Percentiles rank a stretch among this genome's conserved stretches.
These are phyloP conservation scores for Eucalyptus brandiana DNA, from an alignment of 345 rosid species.

Conservation along the genomic window DNA sequence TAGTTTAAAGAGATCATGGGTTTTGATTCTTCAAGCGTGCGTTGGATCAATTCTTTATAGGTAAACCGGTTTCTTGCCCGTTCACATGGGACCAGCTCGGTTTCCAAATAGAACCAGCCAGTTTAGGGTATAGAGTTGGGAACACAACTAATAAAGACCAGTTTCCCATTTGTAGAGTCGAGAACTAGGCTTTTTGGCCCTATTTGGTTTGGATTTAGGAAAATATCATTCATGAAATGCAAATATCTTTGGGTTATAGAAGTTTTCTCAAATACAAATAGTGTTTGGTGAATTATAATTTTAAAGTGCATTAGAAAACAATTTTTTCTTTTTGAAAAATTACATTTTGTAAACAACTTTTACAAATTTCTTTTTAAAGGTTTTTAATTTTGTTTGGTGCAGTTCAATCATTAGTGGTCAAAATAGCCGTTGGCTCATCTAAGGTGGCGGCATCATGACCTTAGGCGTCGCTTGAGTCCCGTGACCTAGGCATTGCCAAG, in stretches of 20 bases:
- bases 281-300: too few relatives aligned
- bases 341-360: too few relatives aligned
- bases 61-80: not conserved
- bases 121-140: not conserved
- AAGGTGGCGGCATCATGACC: accelerated
- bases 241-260: too few relatives aligned
- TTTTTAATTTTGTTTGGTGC: too few relatives aligned
- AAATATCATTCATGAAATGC: accelerated
- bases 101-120: not conserved
- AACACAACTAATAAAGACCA: not conserved
- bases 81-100: not conserved
- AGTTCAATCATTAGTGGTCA: too few relatives aligned
- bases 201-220: too few relatives aligned
- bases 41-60: not conserved
- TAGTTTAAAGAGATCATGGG: not conserved
- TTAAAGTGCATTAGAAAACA: too few relatives aligned
- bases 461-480: accelerated
- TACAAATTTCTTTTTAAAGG: accelerated
- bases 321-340: too few relatives aligned
- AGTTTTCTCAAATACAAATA: too few relatives aligned
- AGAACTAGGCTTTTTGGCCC: too few relatives aligned
- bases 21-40: not conserved
- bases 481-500: too few relatives aligned
- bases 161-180: not conserved
- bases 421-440: accelerated